Evolutionary conservation across 2,329 filamentous ascomycete genomes (phyloP).

Genomic region (Tolypocladium endophyticum): DNA sequence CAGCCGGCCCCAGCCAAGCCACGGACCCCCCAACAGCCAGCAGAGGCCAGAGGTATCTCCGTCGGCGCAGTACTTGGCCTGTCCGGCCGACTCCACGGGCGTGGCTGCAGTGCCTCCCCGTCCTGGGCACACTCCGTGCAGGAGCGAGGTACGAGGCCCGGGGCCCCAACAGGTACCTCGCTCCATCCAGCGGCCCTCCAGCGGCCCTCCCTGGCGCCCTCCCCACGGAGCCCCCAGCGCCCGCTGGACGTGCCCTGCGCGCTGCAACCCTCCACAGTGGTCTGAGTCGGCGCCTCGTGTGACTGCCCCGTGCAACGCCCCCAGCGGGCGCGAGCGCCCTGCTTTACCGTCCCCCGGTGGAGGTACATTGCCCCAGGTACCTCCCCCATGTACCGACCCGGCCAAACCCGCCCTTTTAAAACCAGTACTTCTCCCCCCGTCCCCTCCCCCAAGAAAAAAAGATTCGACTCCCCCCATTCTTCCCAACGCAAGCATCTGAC

Average conservation of each 20-base stretch:
- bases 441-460: slow-evolving; percentile 9
- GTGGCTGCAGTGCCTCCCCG: background rate
- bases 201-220: background rate
- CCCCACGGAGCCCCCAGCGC: background rate
- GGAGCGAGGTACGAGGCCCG: background rate
- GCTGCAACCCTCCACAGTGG: background rate
- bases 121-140: background rate
- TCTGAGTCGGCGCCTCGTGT: background rate
- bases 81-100: background rate
- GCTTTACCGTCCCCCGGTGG: background rate
- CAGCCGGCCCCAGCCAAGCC: slow-evolving; percentile 4
- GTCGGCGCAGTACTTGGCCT: background rate
- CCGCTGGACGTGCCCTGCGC: background rate
- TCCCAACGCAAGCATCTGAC: slow-evolving; percentile 6
- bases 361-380: slow-evolving; percentile 6
- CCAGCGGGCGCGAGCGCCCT: background rate
- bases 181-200: background rate
- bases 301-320: background rate
- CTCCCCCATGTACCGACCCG: slow-evolving; percentile 13
- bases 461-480: slow-evolving; percentile 7
- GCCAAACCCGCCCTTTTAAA: slow-evolving; percentile 23
- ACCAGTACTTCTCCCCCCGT: slow-evolving; percentile 12
- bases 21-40: slow-evolving; percentile 1
- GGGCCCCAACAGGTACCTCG: background rate
- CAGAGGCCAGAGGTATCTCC: slow-evolving; percentile 3